A percentile compares a stretch with the other conserved stretches of the same genome.
phyloP scores from a whole-genome alignment of 768 basidiomycete species.

The Tylopilus plumbeoviolaceoides region DNA sequence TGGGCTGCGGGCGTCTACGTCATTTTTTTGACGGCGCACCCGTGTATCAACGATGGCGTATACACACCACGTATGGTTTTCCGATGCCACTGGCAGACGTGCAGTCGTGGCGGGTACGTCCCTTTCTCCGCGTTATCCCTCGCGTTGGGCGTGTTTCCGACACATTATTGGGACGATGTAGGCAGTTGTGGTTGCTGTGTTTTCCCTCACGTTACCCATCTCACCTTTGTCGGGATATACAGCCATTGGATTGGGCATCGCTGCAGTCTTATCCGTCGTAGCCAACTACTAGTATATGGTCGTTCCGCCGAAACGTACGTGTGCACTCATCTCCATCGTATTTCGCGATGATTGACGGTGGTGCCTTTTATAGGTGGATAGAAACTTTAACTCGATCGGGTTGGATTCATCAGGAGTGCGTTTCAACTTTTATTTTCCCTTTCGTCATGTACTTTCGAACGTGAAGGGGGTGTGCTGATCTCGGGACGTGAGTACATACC shows the following conservation, averaged over 20 bases:
- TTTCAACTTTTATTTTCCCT: background rate
- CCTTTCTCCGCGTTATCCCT: background rate
- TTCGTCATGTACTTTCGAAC: background rate
- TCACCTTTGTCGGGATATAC: conserved; percentile 46
- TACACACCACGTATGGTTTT: conserved; percentile 8
- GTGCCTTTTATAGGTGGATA: background rate
- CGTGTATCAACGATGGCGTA: conserved; percentile 47
- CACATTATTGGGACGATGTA: background rate
- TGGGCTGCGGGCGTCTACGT: conserved; percentile 53
- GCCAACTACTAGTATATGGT: conserved; percentile 33
- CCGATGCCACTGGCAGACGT: conserved; percentile 25
- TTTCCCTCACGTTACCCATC: conserved; percentile 32
- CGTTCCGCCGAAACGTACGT: conserved; percentile 24
- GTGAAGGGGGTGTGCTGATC: background rate
- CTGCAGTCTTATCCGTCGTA: conserved; percentile 42
- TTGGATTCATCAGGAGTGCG: conserved; percentile 1
- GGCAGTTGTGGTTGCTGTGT: conserved; percentile 20
- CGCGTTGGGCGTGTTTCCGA: background rate
- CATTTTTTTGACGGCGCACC: conserved; percentile 57
- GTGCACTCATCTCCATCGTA: background rate
- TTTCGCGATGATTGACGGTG: background rate
- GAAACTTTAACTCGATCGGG: conserved; percentile 28
- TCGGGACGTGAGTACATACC: conserved; percentile 17
- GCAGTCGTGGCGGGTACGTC: conserved; percentile 22
- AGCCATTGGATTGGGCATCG: conserved; percentile 49